Evolutionary conservation across 345 rosid genomes (phyloP).

Genomic region (Cardiospermum halicacabum): DNA sequence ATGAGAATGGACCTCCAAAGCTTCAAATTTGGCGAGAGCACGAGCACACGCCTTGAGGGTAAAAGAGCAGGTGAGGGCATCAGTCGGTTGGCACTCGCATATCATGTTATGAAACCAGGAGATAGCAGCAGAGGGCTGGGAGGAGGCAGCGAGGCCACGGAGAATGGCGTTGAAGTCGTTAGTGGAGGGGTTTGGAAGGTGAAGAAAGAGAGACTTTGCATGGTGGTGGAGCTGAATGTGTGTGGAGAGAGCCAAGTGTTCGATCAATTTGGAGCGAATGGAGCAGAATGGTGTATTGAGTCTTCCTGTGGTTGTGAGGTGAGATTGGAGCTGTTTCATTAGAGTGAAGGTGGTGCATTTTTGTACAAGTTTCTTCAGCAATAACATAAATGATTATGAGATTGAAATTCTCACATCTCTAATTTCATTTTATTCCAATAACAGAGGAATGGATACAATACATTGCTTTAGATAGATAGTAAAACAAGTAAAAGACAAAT

Average conservation of each 20-base stretch:
- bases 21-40: slow-evolving; percentile 39
- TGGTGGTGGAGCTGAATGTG: slow-evolving; percentile 44
- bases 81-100: slow-evolving; percentile 35
- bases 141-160: slow-evolving; percentile 59
- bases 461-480: no score
- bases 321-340: slow-evolving; percentile 64
- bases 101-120: slow-evolving; percentile 54
- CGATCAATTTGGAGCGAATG: slow-evolving; percentile 70
- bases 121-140: slow-evolving; percentile 49
- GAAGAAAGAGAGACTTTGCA: slow-evolving; percentile 46
- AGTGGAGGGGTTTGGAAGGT: slow-evolving; percentile 49
- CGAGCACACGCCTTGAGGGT: slow-evolving; percentile 79
- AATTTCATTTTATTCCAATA: no score
- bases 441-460: no score
- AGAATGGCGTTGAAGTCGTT: slow-evolving; percentile 87
- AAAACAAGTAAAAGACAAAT: no score
- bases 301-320: slow-evolving; percentile 52
- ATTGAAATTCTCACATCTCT: no score
- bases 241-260: slow-evolving; percentile 59
- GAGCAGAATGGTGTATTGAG: slow-evolving; percentile 36
- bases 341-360: slow-evolving; percentile 38
- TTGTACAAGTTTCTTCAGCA: slow-evolving; percentile 36
- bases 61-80: slow-evolving; percentile 83
- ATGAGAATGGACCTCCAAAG: slow-evolving; percentile 57
- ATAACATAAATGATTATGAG: no score